Percentiles rank a stretch among this genome's conserved stretches.
Evolutionary conservation across 345 rosid species (phyloP).

Genomic region (Eutrema yunnanense): DNA sequence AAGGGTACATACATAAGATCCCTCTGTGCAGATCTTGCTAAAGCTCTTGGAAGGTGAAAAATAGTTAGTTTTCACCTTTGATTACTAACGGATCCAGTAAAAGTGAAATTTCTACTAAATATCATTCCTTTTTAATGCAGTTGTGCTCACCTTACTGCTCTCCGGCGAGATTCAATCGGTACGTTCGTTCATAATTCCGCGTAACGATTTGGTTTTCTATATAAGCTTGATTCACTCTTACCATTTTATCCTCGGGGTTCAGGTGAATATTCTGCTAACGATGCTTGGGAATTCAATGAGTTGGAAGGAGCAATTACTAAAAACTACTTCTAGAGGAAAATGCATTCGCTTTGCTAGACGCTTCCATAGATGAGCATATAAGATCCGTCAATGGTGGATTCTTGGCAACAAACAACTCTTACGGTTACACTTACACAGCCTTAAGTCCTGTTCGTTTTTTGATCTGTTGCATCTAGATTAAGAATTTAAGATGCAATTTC

Average conservation of each 20-base stretch:
- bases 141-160: slow-evolving; percentile 91
- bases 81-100: background rate
- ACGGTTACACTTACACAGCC: slow-evolving; percentile 5
- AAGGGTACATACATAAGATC: slow-evolving; percentile 96
- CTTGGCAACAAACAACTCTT: slow-evolving; percentile 8
- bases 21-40: slow-evolving; percentile 88
- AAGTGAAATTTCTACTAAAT: background rate
- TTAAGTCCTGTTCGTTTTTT: background rate
- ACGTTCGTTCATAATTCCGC: slow-evolving; percentile 9
- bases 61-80: background rate
- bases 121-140: slow-evolving; percentile 38
- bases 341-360: background rate
- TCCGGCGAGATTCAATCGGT: slow-evolving; percentile 97
- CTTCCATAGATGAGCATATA: slow-evolving; percentile 3
- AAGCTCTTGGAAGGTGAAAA: slow-evolving; percentile 76
- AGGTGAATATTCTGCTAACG: slow-evolving; percentile 82
- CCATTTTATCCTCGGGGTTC: background rate
- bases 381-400: background rate
- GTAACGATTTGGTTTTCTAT: background rate
- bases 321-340: slow-evolving; percentile 44
- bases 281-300: slow-evolving; percentile 86
- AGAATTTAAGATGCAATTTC: no score
- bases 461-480: no score
- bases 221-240: background rate
- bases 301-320: slow-evolving; percentile 73